A percentile compares a stretch with the other conserved stretches of the same genome.
Evolutionary conservation across 2,329 filamentous ascomycete species (phyloP).

Genomic region (Colletotrichum neosansevieriae): DNA sequence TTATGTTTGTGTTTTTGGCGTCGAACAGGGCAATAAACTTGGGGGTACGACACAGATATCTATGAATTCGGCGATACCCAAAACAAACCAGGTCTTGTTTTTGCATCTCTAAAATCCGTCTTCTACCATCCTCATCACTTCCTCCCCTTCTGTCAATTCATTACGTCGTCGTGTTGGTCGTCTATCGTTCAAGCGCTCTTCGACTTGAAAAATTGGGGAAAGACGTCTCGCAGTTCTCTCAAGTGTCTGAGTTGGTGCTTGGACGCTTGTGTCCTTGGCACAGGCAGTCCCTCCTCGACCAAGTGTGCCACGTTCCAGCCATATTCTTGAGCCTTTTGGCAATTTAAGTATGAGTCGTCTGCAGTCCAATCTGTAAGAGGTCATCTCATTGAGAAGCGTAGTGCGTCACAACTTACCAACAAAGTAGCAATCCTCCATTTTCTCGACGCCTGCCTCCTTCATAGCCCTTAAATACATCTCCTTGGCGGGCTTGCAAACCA

Average conservation of each 20-base stretch:
- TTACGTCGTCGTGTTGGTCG: background rate
- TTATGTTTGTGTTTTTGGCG: slow-evolving; percentile 41
- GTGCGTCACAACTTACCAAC: slow-evolving; percentile 75
- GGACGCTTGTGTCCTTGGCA: slow-evolving; percentile 74
- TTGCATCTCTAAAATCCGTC: slow-evolving; percentile 4
- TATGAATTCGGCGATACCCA: slow-evolving; percentile 26
- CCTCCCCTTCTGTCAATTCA: background rate
- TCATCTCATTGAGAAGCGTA: background rate
- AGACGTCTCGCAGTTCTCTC: slow-evolving; percentile 79
- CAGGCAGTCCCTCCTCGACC: slow-evolving; percentile 78
- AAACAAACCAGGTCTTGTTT: background rate
- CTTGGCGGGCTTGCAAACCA: slow-evolving; percentile 88
- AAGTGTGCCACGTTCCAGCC: slow-evolving; percentile 92
- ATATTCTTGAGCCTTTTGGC: slow-evolving; percentile 77
- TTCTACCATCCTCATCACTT: background rate
- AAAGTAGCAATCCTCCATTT: slow-evolving; percentile 84
- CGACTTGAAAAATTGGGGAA: slow-evolving; percentile 87
- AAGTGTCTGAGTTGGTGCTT: slow-evolving; percentile 82
- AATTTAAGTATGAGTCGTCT: slow-evolving; percentile 93
- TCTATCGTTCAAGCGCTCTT: slow-evolving; percentile 33
- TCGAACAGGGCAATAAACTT: slow-evolving; percentile 9
- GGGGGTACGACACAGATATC: slow-evolving; percentile 25
- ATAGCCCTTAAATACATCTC: slow-evolving; percentile 92
- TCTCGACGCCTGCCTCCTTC: slow-evolving; percentile 79
- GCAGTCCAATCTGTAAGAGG: slow-evolving; percentile 32